Base-by-base conservation (phyloP, 2,329 filamentous ascomycete genomes). In the Fusarium nelsonii region DNA sequence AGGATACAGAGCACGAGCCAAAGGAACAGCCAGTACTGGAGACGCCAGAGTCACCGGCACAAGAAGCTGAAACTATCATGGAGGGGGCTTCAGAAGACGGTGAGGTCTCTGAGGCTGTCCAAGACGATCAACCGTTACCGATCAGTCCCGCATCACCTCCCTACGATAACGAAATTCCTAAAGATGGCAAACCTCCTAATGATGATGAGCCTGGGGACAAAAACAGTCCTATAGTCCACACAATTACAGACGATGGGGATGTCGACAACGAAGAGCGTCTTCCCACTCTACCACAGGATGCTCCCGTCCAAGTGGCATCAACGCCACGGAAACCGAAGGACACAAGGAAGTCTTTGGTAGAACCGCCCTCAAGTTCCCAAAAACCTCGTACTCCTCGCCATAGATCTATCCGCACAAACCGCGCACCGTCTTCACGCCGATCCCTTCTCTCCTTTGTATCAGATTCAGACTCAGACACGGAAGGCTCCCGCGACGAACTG, bases 401-500 rank as follows among this genome's bases (percentile, higher is more conserved):
- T 4, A 68, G 69, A 7, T 58, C 72, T 45, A 72, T 68, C 48
- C 72, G 54, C 45, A 69, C 77, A 50, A 74, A 54, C n/a, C 71
- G 63, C 12, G 69, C 66, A 8, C 73, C 78, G 2, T 78, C 76
- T 4, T 76, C 77, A 46, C 75, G 73, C 28, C 76, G 73, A 58
- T 79, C 81, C 45, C 76, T 84, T 51, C 75, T 83, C 44, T 84
- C 83, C 26, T 78, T 85, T 58, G 70, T 83, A 12, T 78, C 81
- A 8, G 78, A 80, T 68, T 76, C 76, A 23, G 81, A 83, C 53
- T 81, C 81, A 26, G 80, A 82, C 32, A 78, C 80, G 4, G 75
- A 81, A 37, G 76, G 82, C 36, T 79, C 81, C 18, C 77, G 79
- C 14, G 75, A 82, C 45, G 74, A 78, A 28, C 72, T 78, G 9